Base-by-base conservation (phyloP, 2,329 filamentous ascomycete species). In the Hymenoscyphus albidus region DNA sequence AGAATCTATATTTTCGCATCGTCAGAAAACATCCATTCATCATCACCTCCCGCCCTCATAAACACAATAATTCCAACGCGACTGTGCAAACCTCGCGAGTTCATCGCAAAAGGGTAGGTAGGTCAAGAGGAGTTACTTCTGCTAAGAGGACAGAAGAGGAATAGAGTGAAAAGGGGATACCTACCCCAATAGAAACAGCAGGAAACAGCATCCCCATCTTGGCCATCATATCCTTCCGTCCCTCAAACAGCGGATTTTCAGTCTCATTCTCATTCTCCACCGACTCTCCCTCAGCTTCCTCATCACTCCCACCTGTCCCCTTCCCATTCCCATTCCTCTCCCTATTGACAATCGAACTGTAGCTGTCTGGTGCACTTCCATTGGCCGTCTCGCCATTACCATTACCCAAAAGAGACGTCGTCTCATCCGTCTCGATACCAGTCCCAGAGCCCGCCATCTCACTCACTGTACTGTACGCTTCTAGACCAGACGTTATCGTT, bases 121-220 rank as follows among this genome's bases (percentile, higher is more conserved):
- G 27, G 27, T 27, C 27, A 27, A 27, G 27, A 27, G 27, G 27
- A 27, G 27, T 2, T 14, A 22, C 10, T 22, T 9, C 48, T 4
- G 3, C n/a, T 4, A 55, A 55, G 10, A 27, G 18, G 9, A 13
- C 18, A 55, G 31, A 55, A 31, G n/a, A 18, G 5, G 31, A 55
- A 13, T 55, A n/a, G 18, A 55, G 5, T 13, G 13, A 6, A 18
- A 42, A 27, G n/a, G 51, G 57, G 14, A 38, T 7, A 56, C 81
- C 74, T 78, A 87, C 84, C n/a, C 86, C 86, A 62, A 88, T 81
- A 9, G 81, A 83, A 58, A 89, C 76, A 1, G 86, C 85, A 2
- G 86, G 86, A 40, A 88, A 76, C 62, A 89, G 84, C 69, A 83
- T 84, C 63, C 80, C 81, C 73, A 89, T 79, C 67, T 76, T 79